phyloP scores from a whole-genome alignment of 73 alveolate species.

The Tetrahymena elliotti region DNA sequence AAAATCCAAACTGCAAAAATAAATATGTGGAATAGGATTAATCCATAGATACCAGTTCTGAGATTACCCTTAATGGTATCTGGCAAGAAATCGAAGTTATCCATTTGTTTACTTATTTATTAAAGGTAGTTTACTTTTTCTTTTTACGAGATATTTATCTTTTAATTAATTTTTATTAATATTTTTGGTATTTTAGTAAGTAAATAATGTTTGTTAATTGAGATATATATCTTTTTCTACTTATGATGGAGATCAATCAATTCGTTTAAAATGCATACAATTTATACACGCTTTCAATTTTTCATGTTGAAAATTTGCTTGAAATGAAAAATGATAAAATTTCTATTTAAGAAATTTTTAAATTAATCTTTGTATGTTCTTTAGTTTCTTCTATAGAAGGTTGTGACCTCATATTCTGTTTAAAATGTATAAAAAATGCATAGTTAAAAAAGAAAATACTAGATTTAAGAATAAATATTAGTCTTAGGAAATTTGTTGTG shows the following conservation, averaged over 20 bases:
- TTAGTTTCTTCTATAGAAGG: no score
- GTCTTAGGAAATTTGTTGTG: not conserved
- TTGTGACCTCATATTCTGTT: not conserved
- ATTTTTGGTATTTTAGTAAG: not conserved
- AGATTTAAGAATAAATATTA: not conserved
- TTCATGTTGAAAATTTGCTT: no score
- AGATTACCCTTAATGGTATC: not conserved
- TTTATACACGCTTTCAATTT: not conserved
- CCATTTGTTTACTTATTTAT: not conserved
- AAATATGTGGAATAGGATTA: not conserved
- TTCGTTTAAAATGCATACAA: not conserved
- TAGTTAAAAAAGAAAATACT: not conserved
- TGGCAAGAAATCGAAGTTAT: not conserved
- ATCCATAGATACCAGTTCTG: not conserved
- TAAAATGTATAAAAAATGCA: no score
- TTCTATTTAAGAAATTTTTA: no score
- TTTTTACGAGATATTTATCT: not conserved
- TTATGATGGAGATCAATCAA: no score
- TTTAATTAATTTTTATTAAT: not conserved
- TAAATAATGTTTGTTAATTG: no score
- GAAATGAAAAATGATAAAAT: no score
- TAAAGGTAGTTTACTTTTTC: not conserved
- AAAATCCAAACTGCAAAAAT: not conserved
- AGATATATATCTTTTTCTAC: no score
- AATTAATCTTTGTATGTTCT: no score